These are phyloP conservation scores for Chlorella ohadii DNA, from an alignment of 139 green algal species.

Conservation along the genomic window DNA sequence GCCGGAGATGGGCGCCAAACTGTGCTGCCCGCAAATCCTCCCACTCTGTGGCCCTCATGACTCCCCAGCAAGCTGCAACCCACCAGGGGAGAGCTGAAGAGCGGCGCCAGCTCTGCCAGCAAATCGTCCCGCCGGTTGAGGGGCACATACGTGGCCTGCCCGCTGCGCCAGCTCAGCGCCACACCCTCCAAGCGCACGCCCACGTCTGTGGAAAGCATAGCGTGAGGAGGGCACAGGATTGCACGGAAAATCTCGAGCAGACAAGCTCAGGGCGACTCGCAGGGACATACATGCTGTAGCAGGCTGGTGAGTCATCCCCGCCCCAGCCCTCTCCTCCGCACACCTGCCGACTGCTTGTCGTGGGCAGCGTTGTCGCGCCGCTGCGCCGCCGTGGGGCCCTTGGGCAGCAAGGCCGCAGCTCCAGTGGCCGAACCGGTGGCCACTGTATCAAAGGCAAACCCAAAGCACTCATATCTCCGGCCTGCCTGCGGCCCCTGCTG, in stretches of 20 bases:
- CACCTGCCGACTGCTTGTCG: conserved; percentile 25
- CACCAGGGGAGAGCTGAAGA: conserved; percentile 30
- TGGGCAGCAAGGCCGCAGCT: conserved; percentile 2
- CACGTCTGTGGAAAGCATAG: not conserved
- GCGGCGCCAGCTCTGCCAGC: conserved; percentile 26
- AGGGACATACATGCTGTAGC: no score
- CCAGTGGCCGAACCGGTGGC: not conserved
- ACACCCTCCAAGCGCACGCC: conserved; percentile 51
- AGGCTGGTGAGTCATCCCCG: no score
- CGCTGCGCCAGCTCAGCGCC: conserved; percentile 47
- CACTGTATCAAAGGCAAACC: conserved; percentile 27
- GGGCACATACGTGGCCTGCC: conserved; percentile 53
- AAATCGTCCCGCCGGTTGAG: conserved; percentile 35
- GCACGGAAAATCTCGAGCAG: no score
- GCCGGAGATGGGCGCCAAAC: no score
- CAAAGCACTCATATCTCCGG: conserved; percentile 23
- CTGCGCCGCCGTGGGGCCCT: conserved; percentile 2
- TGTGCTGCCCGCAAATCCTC: no score
- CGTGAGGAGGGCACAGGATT: not conserved
- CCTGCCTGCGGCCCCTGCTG: not conserved
- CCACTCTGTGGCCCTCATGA: no score
- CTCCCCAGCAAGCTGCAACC: no score
- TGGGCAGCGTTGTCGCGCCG: not conserved
- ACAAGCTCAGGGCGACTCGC: no score
- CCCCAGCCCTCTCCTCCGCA: no score